Conservation (phyloP, 371 early-diverging fungal species). For the Rhizopus stolonifer region DNA sequence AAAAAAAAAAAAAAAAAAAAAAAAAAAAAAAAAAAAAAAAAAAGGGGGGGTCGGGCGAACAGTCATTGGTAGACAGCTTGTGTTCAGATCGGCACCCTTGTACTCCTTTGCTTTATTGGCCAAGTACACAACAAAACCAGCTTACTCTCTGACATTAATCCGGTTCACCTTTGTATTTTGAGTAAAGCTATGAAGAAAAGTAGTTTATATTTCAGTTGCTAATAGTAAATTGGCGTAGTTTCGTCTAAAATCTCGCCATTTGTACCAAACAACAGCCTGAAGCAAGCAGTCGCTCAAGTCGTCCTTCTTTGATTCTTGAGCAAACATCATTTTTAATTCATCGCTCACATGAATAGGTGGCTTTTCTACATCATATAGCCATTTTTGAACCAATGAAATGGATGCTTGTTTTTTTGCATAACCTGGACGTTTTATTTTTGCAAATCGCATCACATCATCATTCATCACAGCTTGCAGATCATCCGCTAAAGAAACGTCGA, state of each 20-base stretch:
- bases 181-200: no score
- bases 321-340: slow-evolving; percentile 37
- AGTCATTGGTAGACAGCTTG: no score
- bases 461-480: slow-evolving; percentile 8
- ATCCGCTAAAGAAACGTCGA: slow-evolving; percentile 25
- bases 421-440: not conserved
- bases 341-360: slow-evolving; percentile 21
- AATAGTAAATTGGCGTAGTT: not conserved
- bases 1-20: no score
- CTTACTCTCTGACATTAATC: no score
- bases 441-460: not conserved
- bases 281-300: slow-evolving; percentile 74
- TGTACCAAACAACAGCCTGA: slow-evolving; percentile 68
- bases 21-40: no score
- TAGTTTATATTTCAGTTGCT: not conserved
- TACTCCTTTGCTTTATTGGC: no score
- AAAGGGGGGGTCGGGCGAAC: no score
- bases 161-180: no score
- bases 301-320: slow-evolving; percentile 62
- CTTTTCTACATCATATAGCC: slow-evolving; percentile 28
- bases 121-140: no score
- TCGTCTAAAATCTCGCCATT: slow-evolving; percentile 49
- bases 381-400: slow-evolving; percentile 35
- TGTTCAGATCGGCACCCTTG: no score
- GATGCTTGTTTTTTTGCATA: slow-evolving; percentile 33